phyloP scores from a whole-genome alignment of 495 filamentous ascomycete genomes.

The Platismatia glauca region DNA sequence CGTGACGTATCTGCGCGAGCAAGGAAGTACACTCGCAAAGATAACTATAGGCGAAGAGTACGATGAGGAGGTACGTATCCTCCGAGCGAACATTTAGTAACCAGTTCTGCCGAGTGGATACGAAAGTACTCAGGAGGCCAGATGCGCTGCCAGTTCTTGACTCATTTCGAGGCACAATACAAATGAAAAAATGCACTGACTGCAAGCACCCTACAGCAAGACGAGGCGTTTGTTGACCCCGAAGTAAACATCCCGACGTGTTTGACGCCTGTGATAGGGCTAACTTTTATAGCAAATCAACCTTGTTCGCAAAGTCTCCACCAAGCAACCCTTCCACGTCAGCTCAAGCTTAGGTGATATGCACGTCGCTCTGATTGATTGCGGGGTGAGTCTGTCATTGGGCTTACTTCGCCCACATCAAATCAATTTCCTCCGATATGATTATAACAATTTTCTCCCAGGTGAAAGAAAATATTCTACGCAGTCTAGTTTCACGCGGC shows the following conservation, averaged over 20 bases:
- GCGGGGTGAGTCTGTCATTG: conserved; percentile 52
- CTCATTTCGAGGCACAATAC: background rate
- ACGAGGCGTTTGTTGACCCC: conserved; percentile 91
- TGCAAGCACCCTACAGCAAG: conserved; percentile 50
- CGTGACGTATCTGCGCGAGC: conserved; percentile 89
- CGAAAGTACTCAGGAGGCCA: background rate
- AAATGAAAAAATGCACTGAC: background rate
- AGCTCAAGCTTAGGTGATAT: conserved; percentile 65
- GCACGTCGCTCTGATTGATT: conserved; percentile 93
- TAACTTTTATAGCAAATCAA: conserved; percentile 57
- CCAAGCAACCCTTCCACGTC: conserved; percentile 95
- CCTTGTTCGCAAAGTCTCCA: conserved; percentile 88
- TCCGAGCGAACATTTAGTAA: background rate
- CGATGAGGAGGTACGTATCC: conserved; percentile 38
- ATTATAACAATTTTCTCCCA: background rate
- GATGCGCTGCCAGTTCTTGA: background rate
- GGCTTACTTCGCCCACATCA: background rate
- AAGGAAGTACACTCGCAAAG: conserved; percentile 87
- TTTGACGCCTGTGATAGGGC: background rate
- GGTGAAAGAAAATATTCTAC: conserved; percentile 92
- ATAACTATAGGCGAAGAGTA: conserved; percentile 97
- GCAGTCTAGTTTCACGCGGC: conserved; percentile 54
- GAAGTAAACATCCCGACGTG: conserved; percentile 31
- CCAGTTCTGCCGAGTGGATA: background rate
- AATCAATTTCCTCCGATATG: background rate